Evolutionary conservation across 495 filamentous ascomycete genomes (phyloP), one percentile per base, ranked within the genome.

Genomic region (Xylaria acuta): DNA sequence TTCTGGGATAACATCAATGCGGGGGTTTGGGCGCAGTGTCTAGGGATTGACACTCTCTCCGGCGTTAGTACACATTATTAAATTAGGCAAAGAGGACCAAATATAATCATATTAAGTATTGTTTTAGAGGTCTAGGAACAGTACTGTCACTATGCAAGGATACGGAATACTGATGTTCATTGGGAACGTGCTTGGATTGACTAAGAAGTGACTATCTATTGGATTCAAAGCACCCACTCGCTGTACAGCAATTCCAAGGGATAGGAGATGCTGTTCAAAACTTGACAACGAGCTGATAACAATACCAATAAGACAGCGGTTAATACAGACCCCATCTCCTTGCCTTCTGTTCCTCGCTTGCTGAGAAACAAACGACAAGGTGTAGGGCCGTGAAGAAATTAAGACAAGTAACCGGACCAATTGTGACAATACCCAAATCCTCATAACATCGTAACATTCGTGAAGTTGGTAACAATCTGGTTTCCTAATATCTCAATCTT

Each of bases 401-500:
- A 41, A 1, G n/a, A 56, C 20, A 25, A 47, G 47, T 40, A 69
- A 27, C 34, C n/a, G 8, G 45, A 59, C 8, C 36, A 69, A 60
- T 38, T n/a, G 32, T 67, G 45, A 67, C 11, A 38, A 67, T 22
- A 43, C 49, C 67, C 22, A 49, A 45, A 60, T 34, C 54, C 67
- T 49, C 54, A 60, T 59, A 12, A 32, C 40, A 62, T 67, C 65
- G 22, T 67, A 20, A 59, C 22, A 14, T 59, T 60, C 22, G 56
- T 59, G 47, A 34, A 69, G 22, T 60, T 45, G 53, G 45, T 71
- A 38, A 64, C 69, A 71, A 49, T 71, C 69, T 71, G 68, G 58
- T 58, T 36, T 69, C 67, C 38, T 47, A 20, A 30, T 41, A 63
- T 9, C 54, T 45, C 66, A 59, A 58, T 38, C 36, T 41, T 63